phyloP scores from a whole-genome alignment of 1,284 basidiomycete species.

The Puccinia novopanici region DNA sequence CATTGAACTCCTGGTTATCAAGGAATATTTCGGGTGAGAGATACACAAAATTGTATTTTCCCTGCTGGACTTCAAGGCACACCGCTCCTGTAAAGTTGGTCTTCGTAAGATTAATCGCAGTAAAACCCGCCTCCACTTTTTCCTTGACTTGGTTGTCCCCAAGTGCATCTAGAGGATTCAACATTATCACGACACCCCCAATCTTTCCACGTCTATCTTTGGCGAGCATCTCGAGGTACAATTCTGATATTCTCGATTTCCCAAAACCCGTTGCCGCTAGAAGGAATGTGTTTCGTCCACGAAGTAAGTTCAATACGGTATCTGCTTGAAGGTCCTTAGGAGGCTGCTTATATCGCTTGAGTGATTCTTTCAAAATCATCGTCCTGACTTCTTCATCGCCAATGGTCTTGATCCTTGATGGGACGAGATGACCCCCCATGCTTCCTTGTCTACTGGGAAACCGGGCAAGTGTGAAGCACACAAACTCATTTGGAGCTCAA shows the following conservation, averaged over 20 bases:
- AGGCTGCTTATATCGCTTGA: not conserved
- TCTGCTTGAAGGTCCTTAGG: not conserved
- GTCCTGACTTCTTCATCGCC: not conserved
- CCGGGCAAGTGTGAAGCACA: too few species aligned
- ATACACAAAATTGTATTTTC: slow-evolving; percentile 7
- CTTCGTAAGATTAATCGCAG: slow-evolving; percentile 12
- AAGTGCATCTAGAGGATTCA: slow-evolving; percentile 15
- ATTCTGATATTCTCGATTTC: slow-evolving; percentile 9
- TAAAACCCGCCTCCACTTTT: slow-evolving; percentile 2
- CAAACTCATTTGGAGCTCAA: too few species aligned
- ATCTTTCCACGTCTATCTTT: not conserved
- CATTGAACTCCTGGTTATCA: not conserved
- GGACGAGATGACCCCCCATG: not conserved
- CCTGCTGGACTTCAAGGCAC: not conserved
- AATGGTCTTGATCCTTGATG: not conserved
- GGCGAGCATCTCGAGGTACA: not conserved
- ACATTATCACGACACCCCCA: not conserved
- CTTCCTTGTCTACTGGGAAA: too few species aligned
- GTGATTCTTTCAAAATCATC: too few species aligned
- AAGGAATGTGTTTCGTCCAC: not conserved
- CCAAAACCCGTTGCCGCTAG: not conserved
- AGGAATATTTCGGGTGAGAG: slow-evolving; percentile 17
- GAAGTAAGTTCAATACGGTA: not conserved
- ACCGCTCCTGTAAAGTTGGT: not conserved
- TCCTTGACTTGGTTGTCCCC: slow-evolving; percentile 17